A percentile compares a stretch with the other conserved stretches of the same genome.
Evolutionary conservation across 495 filamentous ascomycete genomes (phyloP).

Genomic region (Talaromyces nanjingensis): DNA sequence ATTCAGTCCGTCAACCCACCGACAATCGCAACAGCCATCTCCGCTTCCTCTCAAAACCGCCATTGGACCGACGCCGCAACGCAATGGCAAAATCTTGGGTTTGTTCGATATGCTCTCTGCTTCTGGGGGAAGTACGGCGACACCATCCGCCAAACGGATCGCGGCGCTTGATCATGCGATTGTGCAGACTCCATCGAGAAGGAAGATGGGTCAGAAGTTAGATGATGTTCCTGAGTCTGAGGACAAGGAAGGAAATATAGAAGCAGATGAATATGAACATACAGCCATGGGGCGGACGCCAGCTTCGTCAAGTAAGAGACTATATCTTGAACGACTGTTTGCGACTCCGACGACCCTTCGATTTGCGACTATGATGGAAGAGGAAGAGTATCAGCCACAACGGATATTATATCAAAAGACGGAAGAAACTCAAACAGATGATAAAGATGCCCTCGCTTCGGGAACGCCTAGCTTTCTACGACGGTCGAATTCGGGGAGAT

Average conservation of each 20-base stretch:
- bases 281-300: conserved; percentile 50
- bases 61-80: conserved; percentile 86
- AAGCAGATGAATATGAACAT: conserved; percentile 27
- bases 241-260: conserved; percentile 27
- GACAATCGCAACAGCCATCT: conserved; percentile 25
- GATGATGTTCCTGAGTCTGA: conserved; percentile 21
- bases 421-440: conserved; percentile 10
- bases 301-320: conserved; percentile 53
- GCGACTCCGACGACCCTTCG: conserved; percentile 52
- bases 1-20: conserved; percentile 52
- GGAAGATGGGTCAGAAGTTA: conserved; percentile 6
- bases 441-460: conserved; percentile 16
- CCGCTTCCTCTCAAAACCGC: conserved; percentile 30
- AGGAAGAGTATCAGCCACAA: conserved; percentile 12
- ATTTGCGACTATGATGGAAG: conserved; percentile 39
- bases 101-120: conserved; percentile 81
- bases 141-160: conserved; percentile 28
- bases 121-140: conserved; percentile 43
- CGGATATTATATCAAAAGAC: conserved; percentile 18
- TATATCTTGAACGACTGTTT: conserved; percentile 53
- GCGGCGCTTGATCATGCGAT: conserved; percentile 23
- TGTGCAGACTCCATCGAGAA: conserved; percentile 36
- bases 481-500: conserved; percentile 37
- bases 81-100: conserved; percentile 77
- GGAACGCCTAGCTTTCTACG: conserved; percentile 73